Base-by-base conservation (phyloP, 495 filamentous ascomycete genomes). In the Aspergillus sclerotioniger region DNA sequence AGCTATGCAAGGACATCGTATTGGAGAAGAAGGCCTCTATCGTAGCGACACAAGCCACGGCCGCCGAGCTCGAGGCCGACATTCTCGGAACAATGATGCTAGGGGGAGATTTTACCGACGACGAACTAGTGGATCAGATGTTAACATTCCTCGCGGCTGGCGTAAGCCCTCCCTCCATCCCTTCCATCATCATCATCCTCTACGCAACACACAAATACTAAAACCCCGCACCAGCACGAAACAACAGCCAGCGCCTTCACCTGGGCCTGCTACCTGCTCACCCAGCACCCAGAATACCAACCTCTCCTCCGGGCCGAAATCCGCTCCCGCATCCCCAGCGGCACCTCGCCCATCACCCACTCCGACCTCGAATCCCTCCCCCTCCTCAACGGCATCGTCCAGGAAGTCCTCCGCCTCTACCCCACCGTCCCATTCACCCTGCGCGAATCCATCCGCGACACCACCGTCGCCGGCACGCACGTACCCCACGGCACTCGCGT, bases 1-100 rank as follows among this genome's bases (percentile, higher is more conserved):
- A 73, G 19, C 71, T 83, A 0, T 91, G 88, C 69, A 76, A 80
- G 19, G 78, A 87, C 15, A 77, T 95, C 15, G 87, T 96, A 51
- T 72, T 69, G 1, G 76, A 83, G 45, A 94, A 93, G 76, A 72
- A 73, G 8, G 54, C 62, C n/a, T 54, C 61, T 5, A 71, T 80
- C 25, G 80, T 84, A 31, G 73, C 74, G 17, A 84, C 84, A 46
- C 73, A 90, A 17, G 80, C 75, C 10, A 81, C 80, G 16, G 78
- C 87, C 56, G 60, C 74, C 71, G 63, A 76, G 25, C 68, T 73
- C 1, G 89, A 88, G 35, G 70, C 83, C 9, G 92, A 96, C 66
- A 93, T 96, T 60, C 79, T 96, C 10, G 72, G 71, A 8, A 71
- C 73, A 0, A 76, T 77, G 65, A 71, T 77, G 69, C 47, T 75